Conservation (phyloP, 306 rosid species). For the Biancaea sappan region DNA sequence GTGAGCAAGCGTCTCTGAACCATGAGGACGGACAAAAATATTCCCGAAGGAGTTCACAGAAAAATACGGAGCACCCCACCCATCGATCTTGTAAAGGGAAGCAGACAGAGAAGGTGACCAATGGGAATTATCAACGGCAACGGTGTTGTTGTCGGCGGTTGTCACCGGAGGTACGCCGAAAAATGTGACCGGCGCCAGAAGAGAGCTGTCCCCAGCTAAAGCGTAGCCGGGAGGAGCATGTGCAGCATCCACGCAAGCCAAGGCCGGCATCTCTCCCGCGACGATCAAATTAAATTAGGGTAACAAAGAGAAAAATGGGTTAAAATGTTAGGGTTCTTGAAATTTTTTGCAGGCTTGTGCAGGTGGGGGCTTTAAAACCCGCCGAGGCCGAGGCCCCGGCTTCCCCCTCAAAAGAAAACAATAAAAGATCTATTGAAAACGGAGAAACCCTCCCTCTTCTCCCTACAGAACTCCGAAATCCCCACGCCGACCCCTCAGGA, state of each 20-base stretch:
- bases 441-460: constrained; percentile 48
- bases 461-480: constrained; percentile 50
- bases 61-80: constrained; percentile 87
- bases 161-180: constrained; percentile 47
- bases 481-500: constrained; percentile 72
- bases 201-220: constrained; percentile 62
- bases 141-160: not conserved
- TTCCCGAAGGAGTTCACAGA: constrained; percentile 73
- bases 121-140: constrained; percentile 32
- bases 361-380: constrained; percentile 96
- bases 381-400: constrained; percentile 99
- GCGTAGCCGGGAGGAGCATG: constrained; percentile 72
- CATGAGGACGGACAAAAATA: constrained; percentile 74
- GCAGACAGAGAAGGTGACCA: constrained; percentile 74
- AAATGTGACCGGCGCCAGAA: constrained; percentile 63
- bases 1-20: constrained; percentile 65
- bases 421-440: constrained; percentile 51
- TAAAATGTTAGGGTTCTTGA: constrained; percentile 35
- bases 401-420: constrained; percentile 88
- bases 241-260: constrained; percentile 82
- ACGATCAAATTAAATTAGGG: constrained; percentile 39
- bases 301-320: not conserved
- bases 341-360: constrained; percentile 40
- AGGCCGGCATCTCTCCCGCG: constrained; percentile 88
- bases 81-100: constrained; percentile 67